These are phyloP conservation scores for Rhodosorus marinus DNA, from an alignment of 23 red algal genomes.

Conservation along the genomic window DNA sequence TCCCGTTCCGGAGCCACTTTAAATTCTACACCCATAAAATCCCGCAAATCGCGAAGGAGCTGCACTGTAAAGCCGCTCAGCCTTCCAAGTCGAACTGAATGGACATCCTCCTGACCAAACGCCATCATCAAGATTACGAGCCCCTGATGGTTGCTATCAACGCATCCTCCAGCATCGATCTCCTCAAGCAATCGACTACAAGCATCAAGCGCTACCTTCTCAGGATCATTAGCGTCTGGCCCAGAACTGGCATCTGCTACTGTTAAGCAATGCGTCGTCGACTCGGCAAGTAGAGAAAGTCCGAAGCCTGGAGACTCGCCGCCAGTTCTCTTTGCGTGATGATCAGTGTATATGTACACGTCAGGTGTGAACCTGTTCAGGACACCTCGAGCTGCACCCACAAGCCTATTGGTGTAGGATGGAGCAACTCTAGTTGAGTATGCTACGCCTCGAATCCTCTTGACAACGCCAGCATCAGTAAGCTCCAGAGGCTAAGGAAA, in stretches of 20 bases:
- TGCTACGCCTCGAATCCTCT: constrained; percentile 53
- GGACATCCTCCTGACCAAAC: constrained; percentile 41
- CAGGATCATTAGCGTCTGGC: background rate
- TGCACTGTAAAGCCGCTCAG: constrained; percentile 21
- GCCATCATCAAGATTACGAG: constrained; percentile 37
- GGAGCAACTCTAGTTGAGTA: constrained; percentile 32
- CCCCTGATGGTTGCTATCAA: constrained; percentile 23
- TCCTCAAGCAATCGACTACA: constrained; percentile 36
- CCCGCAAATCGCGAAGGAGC: constrained; percentile 43
- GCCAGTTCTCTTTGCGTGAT: constrained; percentile 10
- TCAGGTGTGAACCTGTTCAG: constrained; percentile 40
- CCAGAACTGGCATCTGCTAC: constrained; percentile 7
- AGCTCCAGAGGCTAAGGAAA: too few relatives aligned
- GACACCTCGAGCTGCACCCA: constrained; percentile 20
- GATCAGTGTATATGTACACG: constrained; percentile 61
- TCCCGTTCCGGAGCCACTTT: constrained; percentile 16
- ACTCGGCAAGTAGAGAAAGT: constrained; percentile 40
- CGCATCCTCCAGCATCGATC: constrained; percentile 29
- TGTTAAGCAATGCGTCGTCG: constrained; percentile 38
- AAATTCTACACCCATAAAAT: constrained; percentile 63
- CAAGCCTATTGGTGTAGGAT: constrained; percentile 16
- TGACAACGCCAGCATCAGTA: constrained; percentile 36
- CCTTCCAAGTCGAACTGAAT: constrained; percentile 23
- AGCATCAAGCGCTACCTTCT: constrained; percentile 15
- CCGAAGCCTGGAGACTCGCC: constrained; percentile 26